Base-by-base conservation (phyloP, 2,329 filamentous ascomycete genomes). In the Curvularia verruculosa region DNA sequence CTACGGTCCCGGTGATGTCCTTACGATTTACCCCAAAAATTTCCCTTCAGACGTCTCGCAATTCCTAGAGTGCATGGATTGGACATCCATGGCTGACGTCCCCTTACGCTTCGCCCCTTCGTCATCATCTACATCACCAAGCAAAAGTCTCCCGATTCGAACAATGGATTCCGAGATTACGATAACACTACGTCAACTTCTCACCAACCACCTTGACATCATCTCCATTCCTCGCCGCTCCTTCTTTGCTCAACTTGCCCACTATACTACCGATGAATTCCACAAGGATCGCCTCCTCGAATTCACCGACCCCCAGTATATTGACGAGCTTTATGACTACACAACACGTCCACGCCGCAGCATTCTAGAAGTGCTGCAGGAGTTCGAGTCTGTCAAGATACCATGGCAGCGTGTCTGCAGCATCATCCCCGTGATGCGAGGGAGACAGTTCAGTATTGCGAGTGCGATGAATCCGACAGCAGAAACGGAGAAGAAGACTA, bases 251-350 rank as follows among this genome's bases (percentile, higher is more conserved):
- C 83, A 87, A 19, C 85, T 97, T 53, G 85, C 89, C 0, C 87
- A 92, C 72, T 92, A 92, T 69, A 90, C 92, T 1, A 77, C 80
- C 0, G 85, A 96, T 67, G 74, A 80, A 2, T 86, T 87, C 67
- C 94, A 99, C 69, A 87, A 86, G 66, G 89, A 95, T 59, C 87
- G 94, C 1, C 84, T 99, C 0, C 77, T 89, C 8, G 95, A 99
- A 71, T 95, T 99, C 67, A 88, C 87, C 1, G 85, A 89, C 67
- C 87, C 91, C 0, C 84, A 89, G 44, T 91, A 89, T 67, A 86
- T 94, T 5, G 92, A 98, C 66, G 95, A 99, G 67, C 88, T 96
- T 54, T 98, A 91, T 79, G 94, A 99, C 77, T 99, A 99, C 73
- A 95, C 95, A 1, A 93, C 93, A 0, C 87, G 95, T 8, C 91